Percentiles rank a stretch among this genome's conserved stretches.
phyloP scores from a whole-genome alignment of 1,284 basidiomycete genomes.

The Tranzscheliella williamsii region DNA sequence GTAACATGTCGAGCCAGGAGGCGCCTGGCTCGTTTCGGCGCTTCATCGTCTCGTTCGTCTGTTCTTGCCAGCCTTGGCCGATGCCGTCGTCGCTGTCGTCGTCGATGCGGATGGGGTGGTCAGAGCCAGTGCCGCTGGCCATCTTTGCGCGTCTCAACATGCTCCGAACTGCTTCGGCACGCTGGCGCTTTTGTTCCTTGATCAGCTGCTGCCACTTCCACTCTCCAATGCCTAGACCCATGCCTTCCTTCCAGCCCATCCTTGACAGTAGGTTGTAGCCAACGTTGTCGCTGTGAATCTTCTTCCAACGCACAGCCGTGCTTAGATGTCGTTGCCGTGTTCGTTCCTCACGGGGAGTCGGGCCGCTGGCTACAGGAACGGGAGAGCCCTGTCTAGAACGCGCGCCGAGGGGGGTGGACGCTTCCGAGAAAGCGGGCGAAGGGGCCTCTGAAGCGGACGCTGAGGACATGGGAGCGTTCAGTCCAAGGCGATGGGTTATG shows the following conservation, averaged over 20 bases:
- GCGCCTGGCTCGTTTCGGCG: too few relatives aligned
- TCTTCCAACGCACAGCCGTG: slow-evolving; percentile 20
- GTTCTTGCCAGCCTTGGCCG: neutral
- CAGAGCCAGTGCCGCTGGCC: neutral
- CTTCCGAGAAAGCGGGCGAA: slow-evolving; percentile 5
- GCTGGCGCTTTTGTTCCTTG: neutral
- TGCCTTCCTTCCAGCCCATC: slow-evolving; percentile 39
- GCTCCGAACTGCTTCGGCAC: neutral
- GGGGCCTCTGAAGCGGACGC: slow-evolving; percentile 26
- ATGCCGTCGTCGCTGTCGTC: neutral
- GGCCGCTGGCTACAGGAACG: neutral
- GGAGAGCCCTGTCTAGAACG: slow-evolving; percentile 4
- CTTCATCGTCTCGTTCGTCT: neutral
- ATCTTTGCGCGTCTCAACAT: neutral
- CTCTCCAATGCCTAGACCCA: slow-evolving; percentile 31
- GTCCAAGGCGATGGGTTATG: slow-evolving; percentile 25
- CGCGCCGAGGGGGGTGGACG: slow-evolving; percentile 6
- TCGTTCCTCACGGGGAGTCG: neutral
- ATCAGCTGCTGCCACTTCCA: slow-evolving; percentile 24
- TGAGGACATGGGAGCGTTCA: slow-evolving; percentile 19
- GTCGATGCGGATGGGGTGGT: neutral
- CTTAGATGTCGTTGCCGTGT: slow-evolving; percentile 5
- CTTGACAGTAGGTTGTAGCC: slow-evolving; percentile 26
- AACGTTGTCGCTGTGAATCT: slow-evolving; percentile 22
- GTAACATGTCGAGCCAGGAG: neutral